Percentiles rank a stretch among this genome's conserved stretches.
These are phyloP conservation scores for Globisporangium radiosum DNA, from an alignment of 352 stramenopile genomes.

Conservation along the genomic window DNA sequence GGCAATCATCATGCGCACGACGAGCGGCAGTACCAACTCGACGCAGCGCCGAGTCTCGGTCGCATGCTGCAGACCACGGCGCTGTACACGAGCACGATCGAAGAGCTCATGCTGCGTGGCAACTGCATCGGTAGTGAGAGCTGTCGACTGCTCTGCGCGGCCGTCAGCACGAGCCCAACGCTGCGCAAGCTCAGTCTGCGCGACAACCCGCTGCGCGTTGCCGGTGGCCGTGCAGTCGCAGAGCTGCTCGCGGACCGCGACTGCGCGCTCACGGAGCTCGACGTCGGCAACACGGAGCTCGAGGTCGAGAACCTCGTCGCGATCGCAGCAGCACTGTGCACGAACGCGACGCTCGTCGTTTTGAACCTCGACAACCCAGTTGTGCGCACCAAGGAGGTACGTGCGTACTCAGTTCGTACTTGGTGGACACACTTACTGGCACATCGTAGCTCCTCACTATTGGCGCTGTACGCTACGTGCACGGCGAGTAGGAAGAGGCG, in stretches of 20 bases:
- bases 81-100: conserved; percentile 43
- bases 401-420: too few species aligned
- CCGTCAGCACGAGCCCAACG: conserved; percentile 33
- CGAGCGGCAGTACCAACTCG: conserved; percentile 39
- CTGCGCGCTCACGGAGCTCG: conserved; percentile 36
- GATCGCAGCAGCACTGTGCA: conserved; percentile 43
- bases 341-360: conserved; percentile 26
- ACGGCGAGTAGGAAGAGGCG: conserved; percentile 30
- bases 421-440: neutral
- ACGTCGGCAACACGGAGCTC: conserved; percentile 50
- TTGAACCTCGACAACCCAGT: conserved; percentile 65
- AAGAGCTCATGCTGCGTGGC: conserved; percentile 46
- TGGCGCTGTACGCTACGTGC: neutral
- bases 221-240: conserved; percentile 45
- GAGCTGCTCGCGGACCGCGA: conserved; percentile 26
- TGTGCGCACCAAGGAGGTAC: conserved; percentile 36
- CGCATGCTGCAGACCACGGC: conserved; percentile 39
- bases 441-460: too few species aligned
- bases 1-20: conserved; percentile 17
- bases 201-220: conserved; percentile 42
- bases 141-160: conserved; percentile 43
- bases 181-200: conserved; percentile 40
- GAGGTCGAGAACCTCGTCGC: conserved; percentile 60
- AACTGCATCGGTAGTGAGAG: conserved; percentile 59
- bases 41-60: conserved; percentile 35